Conservation (phyloP, 2,329 filamentous ascomycete species). For the Trichoderma sp. region DNA sequence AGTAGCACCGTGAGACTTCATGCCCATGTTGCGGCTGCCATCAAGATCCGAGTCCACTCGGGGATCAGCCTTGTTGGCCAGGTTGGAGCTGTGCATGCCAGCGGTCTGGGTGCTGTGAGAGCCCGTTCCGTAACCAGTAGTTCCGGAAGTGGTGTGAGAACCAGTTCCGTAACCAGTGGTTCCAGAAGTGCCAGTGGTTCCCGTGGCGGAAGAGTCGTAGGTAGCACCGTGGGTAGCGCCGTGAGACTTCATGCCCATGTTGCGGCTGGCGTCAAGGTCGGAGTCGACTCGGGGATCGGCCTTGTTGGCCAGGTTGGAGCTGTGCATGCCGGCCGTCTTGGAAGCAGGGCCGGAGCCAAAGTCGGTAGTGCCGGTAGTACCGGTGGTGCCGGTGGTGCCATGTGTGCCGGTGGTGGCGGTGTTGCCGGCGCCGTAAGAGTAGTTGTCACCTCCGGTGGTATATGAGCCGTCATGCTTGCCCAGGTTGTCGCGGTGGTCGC, state of each 20-base stretch:
- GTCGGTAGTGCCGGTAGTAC: slow-evolving; percentile 13
- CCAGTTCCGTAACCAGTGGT: slow-evolving; percentile 26
- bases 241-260: slow-evolving; percentile 32
- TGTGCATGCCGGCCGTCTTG: slow-evolving; percentile 48
- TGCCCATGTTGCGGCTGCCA: slow-evolving; percentile 38
- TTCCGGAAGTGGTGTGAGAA: not conserved
- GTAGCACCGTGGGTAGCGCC: too few species aligned
- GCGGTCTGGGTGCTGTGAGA: slow-evolving; percentile 31
- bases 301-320: slow-evolving; percentile 51
- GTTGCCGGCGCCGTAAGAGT: slow-evolving; percentile 30
- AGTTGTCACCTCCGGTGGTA: slow-evolving; percentile 50
- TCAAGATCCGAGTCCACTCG: slow-evolving; percentile 58
- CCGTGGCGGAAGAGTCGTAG: slow-evolving; percentile 34
- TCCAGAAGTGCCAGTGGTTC: slow-evolving; percentile 5
- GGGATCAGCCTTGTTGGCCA: slow-evolving; percentile 56
- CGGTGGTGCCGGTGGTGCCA: slow-evolving; percentile 30
- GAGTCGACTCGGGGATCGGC: slow-evolving; percentile 57
- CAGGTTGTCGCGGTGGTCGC: slow-evolving; percentile 25
- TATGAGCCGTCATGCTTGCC: slow-evolving; percentile 32
- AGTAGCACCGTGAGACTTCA: slow-evolving; percentile 26
- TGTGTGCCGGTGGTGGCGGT: slow-evolving; percentile 34
- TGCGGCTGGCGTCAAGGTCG: slow-evolving; percentile 48
- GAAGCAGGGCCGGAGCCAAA: slow-evolving; percentile 32
- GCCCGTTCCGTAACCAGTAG: slow-evolving; percentile 29
- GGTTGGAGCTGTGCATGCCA: slow-evolving; percentile 51